Conservation (phyloP, 352 stramenopile genomes). For the Phytophthora hybrid region DNA sequence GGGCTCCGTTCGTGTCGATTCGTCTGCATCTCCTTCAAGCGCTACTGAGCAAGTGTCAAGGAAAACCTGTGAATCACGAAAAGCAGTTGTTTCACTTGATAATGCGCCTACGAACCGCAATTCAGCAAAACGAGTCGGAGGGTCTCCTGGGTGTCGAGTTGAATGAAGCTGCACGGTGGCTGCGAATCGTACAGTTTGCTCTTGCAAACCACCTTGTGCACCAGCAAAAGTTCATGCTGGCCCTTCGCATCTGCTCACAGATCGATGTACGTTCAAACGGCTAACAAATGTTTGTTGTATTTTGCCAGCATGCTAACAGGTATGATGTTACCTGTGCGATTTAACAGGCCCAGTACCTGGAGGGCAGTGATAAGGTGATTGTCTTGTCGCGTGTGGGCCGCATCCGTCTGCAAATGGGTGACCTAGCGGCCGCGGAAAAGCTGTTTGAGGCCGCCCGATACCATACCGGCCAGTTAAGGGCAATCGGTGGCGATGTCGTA, state of each 20-base stretch:
- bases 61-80: conserved; percentile 60
- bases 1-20: conserved; percentile 58
- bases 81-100: conserved; percentile 75
- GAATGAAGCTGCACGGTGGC: conserved; percentile 49
- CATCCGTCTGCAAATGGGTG: conserved; percentile 81
- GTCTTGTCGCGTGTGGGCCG: conserved; percentile 71
- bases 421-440: conserved; percentile 63
- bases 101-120: conserved; percentile 41
- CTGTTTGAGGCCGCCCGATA: conserved; percentile 59
- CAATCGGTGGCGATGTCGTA: conserved; percentile 1
- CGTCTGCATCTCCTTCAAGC: conserved; percentile 72
- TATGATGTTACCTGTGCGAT: neutral
- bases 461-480: conserved; percentile 38
- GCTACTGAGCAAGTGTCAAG: conserved; percentile 77
- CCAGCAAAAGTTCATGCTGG: conserved; percentile 79
- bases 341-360: conserved; percentile 48
- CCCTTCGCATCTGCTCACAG: conserved; percentile 68
- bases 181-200: conserved; percentile 71
- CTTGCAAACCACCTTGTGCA: conserved; percentile 75
- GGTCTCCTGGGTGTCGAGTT: conserved; percentile 46
- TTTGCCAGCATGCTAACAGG: neutral
- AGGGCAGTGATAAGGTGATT: conserved; percentile 54
- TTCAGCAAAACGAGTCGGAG: conserved; percentile 40
- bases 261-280: conserved; percentile 56
- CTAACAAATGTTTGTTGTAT: neutral